Base-by-base conservation (phyloP, 352 stramenopile species). In the Phytopythium aichiense region DNA sequence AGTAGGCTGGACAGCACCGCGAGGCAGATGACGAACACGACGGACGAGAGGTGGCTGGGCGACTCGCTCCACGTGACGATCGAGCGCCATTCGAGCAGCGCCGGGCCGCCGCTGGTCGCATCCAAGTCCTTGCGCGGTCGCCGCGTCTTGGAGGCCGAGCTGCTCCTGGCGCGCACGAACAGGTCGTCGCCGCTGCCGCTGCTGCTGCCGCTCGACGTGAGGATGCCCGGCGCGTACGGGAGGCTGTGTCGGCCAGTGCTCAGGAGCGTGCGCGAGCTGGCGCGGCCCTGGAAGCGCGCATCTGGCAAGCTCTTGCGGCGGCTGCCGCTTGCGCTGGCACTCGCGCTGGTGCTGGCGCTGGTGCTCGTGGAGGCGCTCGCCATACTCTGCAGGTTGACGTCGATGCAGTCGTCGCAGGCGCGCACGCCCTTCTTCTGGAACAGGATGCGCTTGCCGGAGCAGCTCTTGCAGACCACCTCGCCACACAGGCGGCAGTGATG, bases 401-500 rank as follows among this genome's bases (percentile, higher is more conserved):
- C 72, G 51, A 94, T 72, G 66, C 85, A 94, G 64, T 88, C 74
- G 66, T 92, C 84, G 60, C 85, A 94, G 11, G 79, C 77, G 40
- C 85, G 85, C 30, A 91, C 82, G 33, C 73, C 86, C 63, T 92
- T 92, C 48, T 71, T 81, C 65, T 83, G 72, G 60, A 89, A 88
- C 18, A 87, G 64, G 55, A 94, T 84, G 61, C 83, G 79, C 61
- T 86, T 82, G 58, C 67, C 82, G 35, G 85, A 94, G 71, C 85
- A 94, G 43, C 70, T 56, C 28, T 79, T 71, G 63, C 85, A 94
- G 30, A 92, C 85, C 48, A 94, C 72, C 57, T 92, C 83, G 25
- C 85, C 85, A 52, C 85, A 94, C 16, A 91, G 73, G 2, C 85
- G 81, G 61, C 85, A 94, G 63, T 94, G 77, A 65, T 92, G 85